A percentile compares a stretch with the other conserved stretches of the same genome.
Evolutionary conservation across 345 rosid genomes (phyloP).

Genomic region (Rhodamnia rubescens): DNA sequence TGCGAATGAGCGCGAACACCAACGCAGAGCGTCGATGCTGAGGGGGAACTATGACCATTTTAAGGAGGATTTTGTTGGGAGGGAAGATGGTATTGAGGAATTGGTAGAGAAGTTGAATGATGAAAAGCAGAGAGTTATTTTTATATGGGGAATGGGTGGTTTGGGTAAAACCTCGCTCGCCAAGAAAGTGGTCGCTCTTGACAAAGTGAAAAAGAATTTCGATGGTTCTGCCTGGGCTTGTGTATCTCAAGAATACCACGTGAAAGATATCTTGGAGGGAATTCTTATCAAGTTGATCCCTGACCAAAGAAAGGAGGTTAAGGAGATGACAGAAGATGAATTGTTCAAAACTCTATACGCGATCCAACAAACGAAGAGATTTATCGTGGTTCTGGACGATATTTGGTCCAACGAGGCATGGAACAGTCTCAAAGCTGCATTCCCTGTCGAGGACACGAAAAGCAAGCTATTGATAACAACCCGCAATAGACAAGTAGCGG

Average conservation of each 20-base stretch:
- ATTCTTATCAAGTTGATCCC: constrained; percentile 15
- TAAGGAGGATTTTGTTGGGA: constrained; percentile 20
- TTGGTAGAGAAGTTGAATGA: constrained; percentile 5
- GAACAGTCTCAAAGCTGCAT: constrained; percentile 15
- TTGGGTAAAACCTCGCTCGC: constrained; percentile 42
- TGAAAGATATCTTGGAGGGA: constrained; percentile 13
- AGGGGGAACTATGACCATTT: constrained; percentile 14
- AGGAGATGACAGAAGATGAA: constrained; percentile 16
- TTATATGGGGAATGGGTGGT: constrained; percentile 44
- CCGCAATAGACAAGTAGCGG: constrained; percentile 18
- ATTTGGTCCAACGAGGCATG: constrained; percentile 25
- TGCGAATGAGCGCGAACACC: not conserved
- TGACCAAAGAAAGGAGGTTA: constrained; percentile 13
- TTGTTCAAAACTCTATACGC: constrained; percentile 4
- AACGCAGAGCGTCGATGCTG: not conserved
- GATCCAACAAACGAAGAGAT: constrained; percentile 6
- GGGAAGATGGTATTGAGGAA: constrained; percentile 2
- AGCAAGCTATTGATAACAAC: constrained; percentile 36
- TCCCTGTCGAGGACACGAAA: not conserved
- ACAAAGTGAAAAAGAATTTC: constrained; percentile 9
- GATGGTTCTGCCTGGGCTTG: constrained; percentile 22
- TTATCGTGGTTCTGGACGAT: constrained; percentile 37
- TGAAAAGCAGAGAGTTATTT: constrained; percentile 2
- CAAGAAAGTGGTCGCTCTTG: constrained; percentile 11
- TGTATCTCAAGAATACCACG: constrained; percentile 24